Conservation (phyloP, 257 asterid genomes). For the Vinca minor region DNA sequence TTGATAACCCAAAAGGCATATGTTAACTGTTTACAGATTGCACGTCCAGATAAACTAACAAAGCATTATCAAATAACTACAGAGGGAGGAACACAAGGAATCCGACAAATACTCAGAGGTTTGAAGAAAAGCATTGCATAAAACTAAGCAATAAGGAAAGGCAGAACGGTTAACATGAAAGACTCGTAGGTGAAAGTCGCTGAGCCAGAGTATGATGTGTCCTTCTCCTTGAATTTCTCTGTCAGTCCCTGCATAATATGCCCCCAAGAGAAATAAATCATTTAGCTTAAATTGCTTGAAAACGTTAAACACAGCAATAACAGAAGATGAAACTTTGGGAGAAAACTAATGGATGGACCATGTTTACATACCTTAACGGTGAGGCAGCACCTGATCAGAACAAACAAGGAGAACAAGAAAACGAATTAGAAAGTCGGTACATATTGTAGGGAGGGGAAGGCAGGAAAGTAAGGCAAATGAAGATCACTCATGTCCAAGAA, state of each 20-base stretch:
- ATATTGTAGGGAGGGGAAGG: not conserved
- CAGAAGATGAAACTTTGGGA: not conserved
- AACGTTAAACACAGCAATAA: not conserved
- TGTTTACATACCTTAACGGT: conserved; percentile 69
- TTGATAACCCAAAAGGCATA: too few relatives aligned
- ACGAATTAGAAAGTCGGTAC: conserved; percentile 10
- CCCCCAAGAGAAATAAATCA: not conserved
- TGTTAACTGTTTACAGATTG: not conserved
- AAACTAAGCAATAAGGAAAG: conserved; percentile 67
- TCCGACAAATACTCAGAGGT: not conserved
- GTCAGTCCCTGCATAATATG: conserved; percentile 69
- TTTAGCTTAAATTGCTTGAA: too few relatives aligned
- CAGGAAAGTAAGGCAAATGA: not conserved
- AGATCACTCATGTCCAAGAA: not conserved
- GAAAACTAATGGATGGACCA: not conserved
- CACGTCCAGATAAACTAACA: not conserved
- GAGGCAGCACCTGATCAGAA: conserved; percentile 87
- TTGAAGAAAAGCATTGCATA: not conserved
- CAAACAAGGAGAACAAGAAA: not conserved
- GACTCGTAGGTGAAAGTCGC: conserved; percentile 74
- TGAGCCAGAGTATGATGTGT: conserved; percentile 55
- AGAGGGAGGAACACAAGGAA: too few relatives aligned
- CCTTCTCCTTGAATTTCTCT: conserved; percentile 95
- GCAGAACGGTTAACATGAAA: conserved; percentile 81
- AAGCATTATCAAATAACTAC: not conserved